A percentile compares a stretch with the other conserved stretches of the same genome.
These are phyloP conservation scores for Hericium erinaceus DNA, from an alignment of 768 basidiomycete genomes.

Conservation along the genomic window DNA sequence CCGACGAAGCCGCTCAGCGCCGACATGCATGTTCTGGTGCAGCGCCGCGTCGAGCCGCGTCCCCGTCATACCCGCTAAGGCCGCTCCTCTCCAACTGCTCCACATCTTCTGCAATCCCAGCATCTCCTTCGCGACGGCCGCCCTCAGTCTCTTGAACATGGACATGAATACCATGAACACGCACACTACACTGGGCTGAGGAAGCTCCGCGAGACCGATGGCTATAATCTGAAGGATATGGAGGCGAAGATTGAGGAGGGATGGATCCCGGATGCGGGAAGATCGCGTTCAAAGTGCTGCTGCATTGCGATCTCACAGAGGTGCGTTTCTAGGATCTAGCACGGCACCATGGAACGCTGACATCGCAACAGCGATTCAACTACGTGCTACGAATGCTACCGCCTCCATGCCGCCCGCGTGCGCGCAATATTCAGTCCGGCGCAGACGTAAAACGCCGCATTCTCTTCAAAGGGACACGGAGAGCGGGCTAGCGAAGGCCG, in stretches of 20 bases:
- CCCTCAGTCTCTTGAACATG: background rate
- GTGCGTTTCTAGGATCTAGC: too few relatives aligned
- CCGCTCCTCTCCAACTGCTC: slow-evolving; percentile 9
- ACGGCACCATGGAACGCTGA: too few relatives aligned
- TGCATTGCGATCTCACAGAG: too few relatives aligned
- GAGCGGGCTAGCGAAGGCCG: background rate
- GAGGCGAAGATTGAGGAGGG: background rate
- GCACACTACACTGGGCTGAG: background rate
- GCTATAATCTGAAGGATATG: background rate
- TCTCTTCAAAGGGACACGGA: background rate
- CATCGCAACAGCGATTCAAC: too few relatives aligned
- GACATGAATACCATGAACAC: too few relatives aligned
- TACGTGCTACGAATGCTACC: background rate
- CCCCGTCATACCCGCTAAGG: slow-evolving; percentile 13
- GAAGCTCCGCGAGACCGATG: too few relatives aligned
- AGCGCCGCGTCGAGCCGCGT: slow-evolving; percentile 25
- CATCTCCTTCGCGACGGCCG: too few relatives aligned
- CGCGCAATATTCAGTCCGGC: too few relatives aligned
- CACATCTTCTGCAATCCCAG: too few relatives aligned
- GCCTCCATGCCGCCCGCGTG: too few relatives aligned
- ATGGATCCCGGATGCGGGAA: background rate
- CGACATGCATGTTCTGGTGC: slow-evolving; percentile 29
- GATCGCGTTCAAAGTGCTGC: too few relatives aligned
- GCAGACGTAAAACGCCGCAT: background rate
- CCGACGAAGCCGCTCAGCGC: slow-evolving; percentile 14